These are phyloP conservation scores for Hericium erinaceus DNA, from an alignment of 768 basidiomycete genomes.

Conservation along the genomic window DNA sequence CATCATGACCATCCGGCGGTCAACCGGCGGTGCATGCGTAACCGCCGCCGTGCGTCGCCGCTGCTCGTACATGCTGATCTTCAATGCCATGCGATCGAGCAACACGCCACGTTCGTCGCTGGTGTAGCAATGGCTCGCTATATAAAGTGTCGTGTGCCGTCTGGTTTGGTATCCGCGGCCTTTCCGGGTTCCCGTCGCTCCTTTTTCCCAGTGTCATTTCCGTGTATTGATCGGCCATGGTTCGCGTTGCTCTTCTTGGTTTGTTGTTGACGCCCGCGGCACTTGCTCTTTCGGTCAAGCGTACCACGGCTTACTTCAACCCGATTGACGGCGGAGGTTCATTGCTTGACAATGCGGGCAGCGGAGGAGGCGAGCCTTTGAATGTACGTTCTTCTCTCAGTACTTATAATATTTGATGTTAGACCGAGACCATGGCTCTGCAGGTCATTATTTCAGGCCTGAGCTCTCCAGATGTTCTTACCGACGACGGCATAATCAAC, in stretches of 20 bases:
- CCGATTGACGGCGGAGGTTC: conserved; percentile 32
- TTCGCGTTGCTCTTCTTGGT: conserved; percentile 4
- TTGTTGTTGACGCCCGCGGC: conserved; percentile 8
- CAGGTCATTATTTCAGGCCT: conserved; percentile 53
- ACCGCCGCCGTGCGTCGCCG: too few species aligned
- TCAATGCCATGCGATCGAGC: too few species aligned
- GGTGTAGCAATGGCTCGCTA: not conserved
- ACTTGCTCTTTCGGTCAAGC: conserved; percentile 1
- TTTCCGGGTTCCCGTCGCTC: not conserved
- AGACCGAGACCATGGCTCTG: not conserved
- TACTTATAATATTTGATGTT: not conserved
- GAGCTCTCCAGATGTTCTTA: conserved; percentile 50
- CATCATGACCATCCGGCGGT: too few species aligned
- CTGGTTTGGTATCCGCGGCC: not conserved
- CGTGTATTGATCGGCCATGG: conserved; percentile 2
- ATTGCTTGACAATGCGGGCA: conserved; percentile 29
- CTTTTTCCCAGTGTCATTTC: not conserved
- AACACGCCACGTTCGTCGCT: too few species aligned
- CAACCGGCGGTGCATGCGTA: too few species aligned
- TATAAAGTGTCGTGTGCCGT: not conserved
- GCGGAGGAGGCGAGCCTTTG: conserved; percentile 34
- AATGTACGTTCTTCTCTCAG: conserved; percentile 25
- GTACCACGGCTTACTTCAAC: conserved; percentile 23
- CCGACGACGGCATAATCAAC: conserved; percentile 45
- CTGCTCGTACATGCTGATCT: too few species aligned